Conservation (phyloP, 257 asterid species). For the Plantago elongata region DNA sequence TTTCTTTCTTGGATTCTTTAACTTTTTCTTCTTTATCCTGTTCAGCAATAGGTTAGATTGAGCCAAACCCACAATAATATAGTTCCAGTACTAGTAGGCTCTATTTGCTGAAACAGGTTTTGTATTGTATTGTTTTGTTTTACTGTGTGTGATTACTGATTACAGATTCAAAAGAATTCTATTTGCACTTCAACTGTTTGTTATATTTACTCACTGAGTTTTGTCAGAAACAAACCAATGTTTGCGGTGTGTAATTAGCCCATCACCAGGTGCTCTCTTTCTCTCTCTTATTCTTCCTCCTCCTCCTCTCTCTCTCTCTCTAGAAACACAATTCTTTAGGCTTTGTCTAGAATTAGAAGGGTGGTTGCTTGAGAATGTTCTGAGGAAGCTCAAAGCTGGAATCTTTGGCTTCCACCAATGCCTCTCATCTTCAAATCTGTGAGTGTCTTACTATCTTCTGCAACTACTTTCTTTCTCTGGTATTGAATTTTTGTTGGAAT, state of each 20-base stretch:
- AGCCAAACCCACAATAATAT: neutral
- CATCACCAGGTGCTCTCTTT: neutral
- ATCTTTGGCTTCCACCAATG: constrained; percentile 13
- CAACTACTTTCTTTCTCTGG: neutral
- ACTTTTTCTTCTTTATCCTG: neutral
- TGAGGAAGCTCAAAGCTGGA: constrained; percentile 16
- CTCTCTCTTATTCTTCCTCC: neutral
- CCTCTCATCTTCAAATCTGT: constrained; percentile 17
- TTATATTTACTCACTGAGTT: neutral
- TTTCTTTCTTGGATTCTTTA: constrained; percentile 5
- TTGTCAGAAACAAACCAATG: constrained; percentile 11
- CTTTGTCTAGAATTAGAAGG: too few species aligned
- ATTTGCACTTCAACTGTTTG: neutral
- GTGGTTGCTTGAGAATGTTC: neutral
- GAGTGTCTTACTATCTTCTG: neutral
- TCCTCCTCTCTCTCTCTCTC: neutral
- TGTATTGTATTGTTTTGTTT: neutral
- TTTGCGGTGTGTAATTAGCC: constrained; percentile 7
- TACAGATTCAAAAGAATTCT: too few species aligned
- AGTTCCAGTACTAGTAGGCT: neutral
- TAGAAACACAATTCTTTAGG: neutral
- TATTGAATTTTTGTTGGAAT: neutral
- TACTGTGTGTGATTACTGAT: too few species aligned
- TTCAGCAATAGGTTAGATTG: too few species aligned
- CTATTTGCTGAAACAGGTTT: neutral